A percentile compares a stretch with the other conserved stretches of the same genome.
Evolutionary conservation across 768 basidiomycete species (phyloP).

Genomic region (Tylopilus balloui): DNA sequence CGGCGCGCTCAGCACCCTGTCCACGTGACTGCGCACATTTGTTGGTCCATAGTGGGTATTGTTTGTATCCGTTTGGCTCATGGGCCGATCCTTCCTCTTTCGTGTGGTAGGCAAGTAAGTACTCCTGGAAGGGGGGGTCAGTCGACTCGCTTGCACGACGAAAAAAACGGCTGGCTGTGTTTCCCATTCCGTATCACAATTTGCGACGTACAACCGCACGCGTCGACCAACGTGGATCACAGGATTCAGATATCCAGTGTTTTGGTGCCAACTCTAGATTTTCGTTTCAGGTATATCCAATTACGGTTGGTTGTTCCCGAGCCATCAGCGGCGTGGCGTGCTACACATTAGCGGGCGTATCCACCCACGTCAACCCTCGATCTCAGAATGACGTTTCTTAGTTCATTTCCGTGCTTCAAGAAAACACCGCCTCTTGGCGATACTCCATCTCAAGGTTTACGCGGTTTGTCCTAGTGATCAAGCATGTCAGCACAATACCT

Average conservation of each 20-base stretch:
- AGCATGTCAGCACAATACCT: slow-evolving; percentile 2
- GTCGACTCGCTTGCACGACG: not conserved
- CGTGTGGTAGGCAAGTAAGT: not conserved
- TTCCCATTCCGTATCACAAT: not conserved
- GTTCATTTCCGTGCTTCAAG: not conserved
- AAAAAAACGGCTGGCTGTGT: not conserved
- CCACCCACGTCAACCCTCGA: not conserved
- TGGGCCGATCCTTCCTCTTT: slow-evolving; percentile 15
- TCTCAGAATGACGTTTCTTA: not conserved
- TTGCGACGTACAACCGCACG: not conserved
- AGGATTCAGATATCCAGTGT: not conserved
- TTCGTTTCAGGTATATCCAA: slow-evolving; percentile 15
- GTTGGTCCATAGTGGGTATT: slow-evolving; percentile 14
- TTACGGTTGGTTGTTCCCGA: not conserved
- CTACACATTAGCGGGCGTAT: no score
- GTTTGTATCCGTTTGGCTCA: slow-evolving; percentile 19
- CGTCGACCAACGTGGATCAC: not conserved
- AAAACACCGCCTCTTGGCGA: slow-evolving; percentile 10
- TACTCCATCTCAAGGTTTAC: not conserved
- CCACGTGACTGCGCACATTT: slow-evolving; percentile 30
- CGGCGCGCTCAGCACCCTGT: not conserved
- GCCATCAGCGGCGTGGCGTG: slow-evolving; percentile 3
- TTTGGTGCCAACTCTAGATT: not conserved
- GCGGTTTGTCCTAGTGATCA: not conserved
- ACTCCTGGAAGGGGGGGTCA: not conserved